Evolutionary conservation across 2,329 filamentous ascomycete species (phyloP).

Genomic region (Ceratocystis cacaofunesta): DNA sequence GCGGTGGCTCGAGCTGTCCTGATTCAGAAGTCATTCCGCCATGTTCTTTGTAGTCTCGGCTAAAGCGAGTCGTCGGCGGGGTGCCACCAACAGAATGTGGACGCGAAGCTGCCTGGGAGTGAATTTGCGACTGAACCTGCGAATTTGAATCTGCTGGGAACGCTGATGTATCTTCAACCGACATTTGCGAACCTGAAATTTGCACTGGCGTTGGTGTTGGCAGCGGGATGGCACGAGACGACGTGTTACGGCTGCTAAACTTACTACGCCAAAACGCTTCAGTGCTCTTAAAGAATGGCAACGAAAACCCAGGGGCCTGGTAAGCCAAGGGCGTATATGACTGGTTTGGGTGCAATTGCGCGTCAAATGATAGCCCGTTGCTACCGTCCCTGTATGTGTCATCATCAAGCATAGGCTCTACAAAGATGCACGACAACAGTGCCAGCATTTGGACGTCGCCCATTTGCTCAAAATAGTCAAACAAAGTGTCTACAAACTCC

Average conservation of each 20-base stretch:
- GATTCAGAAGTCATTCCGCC: conserved; percentile 20
- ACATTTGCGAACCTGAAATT: conserved; percentile 41
- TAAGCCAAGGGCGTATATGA: conserved; percentile 48
- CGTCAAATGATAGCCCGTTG: neutral
- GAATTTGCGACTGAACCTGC: conserved; percentile 22
- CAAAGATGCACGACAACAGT: conserved; percentile 57
- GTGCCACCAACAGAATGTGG: conserved; percentile 34
- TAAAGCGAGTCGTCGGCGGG: conserved; percentile 35
- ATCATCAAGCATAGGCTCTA: conserved; percentile 11
- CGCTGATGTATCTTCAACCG: conserved; percentile 31
- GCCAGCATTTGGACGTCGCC: conserved; percentile 57
- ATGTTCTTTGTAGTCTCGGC: conserved; percentile 26
- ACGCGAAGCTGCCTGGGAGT: conserved; percentile 12
- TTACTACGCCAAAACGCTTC: conserved; percentile 38
- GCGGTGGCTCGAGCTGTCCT: conserved; percentile 33
- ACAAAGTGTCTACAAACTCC: conserved; percentile 46
- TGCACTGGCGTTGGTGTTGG: conserved; percentile 41
- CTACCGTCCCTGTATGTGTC: conserved; percentile 35
- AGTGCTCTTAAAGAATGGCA: conserved; percentile 51
- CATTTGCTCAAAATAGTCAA: conserved; percentile 45
- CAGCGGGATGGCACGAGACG: conserved; percentile 43
- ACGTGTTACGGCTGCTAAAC: conserved; percentile 32
- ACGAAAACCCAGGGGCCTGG: conserved; percentile 50
- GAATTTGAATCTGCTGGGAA: conserved; percentile 35
- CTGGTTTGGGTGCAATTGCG: conserved; percentile 22